Percentiles rank a stretch among this genome's conserved stretches.
Evolutionary conservation across 352 stramenopile species (phyloP).

Genomic region (Pythium monospermum): DNA sequence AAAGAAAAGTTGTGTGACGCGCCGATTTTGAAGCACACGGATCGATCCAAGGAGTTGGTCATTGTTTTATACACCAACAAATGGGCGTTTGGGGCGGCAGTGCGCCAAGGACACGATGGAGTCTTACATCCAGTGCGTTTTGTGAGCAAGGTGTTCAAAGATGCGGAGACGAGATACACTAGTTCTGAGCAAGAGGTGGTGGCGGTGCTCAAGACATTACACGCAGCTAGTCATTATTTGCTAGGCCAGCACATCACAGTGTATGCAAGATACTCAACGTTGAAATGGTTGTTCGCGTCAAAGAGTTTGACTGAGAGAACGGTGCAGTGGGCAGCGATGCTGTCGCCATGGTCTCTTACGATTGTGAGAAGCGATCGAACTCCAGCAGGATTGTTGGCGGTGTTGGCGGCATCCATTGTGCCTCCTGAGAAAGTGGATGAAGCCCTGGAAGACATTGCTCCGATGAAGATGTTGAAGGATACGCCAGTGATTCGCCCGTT

Average conservation of each 20-base stretch:
- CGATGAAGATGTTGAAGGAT: conserved; percentile 6
- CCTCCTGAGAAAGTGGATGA: conserved; percentile 5
- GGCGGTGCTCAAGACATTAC: conserved; percentile 1
- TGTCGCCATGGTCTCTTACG: conserved; percentile 11
- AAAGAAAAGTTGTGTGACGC: conserved; percentile 8
- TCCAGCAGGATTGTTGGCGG: conserved; percentile 2
- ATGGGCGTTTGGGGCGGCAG: conserved; percentile 5
- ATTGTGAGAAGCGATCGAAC: not conserved
- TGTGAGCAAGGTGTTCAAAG: conserved; percentile 15
- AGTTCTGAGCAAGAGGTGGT: conserved; percentile 16
- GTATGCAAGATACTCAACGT: conserved; percentile 4
- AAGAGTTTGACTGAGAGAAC: conserved; percentile 12
- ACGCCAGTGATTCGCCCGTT: not conserved
- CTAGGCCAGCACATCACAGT: not conserved
- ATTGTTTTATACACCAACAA: conserved; percentile 11
- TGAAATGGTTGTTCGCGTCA: conserved; percentile 12
- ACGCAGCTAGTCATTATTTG: not conserved
- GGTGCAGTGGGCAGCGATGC: conserved; percentile 1
- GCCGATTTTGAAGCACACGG: conserved; percentile 9
- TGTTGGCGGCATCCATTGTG: conserved; percentile 1
- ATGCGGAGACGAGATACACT: conserved; percentile 5
- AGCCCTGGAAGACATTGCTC: conserved; percentile 4
- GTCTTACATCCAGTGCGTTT: conserved; percentile 6
- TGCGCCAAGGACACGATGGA: conserved; percentile 10
- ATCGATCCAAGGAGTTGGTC: not conserved